These are phyloP conservation scores for Thraustochytrium sp. DNA, from an alignment of 352 stramenopile species.

Conservation along the genomic window DNA sequence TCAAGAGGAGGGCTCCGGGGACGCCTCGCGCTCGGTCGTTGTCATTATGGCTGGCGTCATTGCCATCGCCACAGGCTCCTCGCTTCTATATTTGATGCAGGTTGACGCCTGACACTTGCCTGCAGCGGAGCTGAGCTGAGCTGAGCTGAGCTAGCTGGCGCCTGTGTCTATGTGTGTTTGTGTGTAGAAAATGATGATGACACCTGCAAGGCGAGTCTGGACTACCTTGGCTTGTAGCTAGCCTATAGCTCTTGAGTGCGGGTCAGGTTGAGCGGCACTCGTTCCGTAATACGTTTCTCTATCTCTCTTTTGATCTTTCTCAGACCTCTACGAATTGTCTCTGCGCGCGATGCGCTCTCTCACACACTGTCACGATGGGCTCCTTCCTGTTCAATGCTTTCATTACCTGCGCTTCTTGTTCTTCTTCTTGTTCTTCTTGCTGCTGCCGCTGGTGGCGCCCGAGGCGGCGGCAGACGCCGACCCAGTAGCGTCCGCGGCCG, in stretches of 20 bases:
- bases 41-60: conserved; percentile 2
- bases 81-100: conserved; percentile 5
- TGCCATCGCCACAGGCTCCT: not conserved
- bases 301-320: too few relatives aligned
- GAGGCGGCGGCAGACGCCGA: not conserved
- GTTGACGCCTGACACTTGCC: not conserved
- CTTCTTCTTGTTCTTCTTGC: conserved; percentile 8
- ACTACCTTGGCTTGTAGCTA: too few relatives aligned
- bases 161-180: not conserved
- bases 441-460: not conserved
- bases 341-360: too few relatives aligned
- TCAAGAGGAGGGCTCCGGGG: not conserved
- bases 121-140: too few relatives aligned
- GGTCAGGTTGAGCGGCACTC: too few relatives aligned
- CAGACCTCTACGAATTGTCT: too few relatives aligned
- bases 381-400: not conserved
- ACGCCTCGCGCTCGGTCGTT: not conserved
- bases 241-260: too few relatives aligned
- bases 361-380: not conserved
- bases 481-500: too few relatives aligned
- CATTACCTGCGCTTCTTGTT: not conserved
- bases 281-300: too few relatives aligned
- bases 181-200: not conserved
- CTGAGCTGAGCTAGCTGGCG: not conserved
- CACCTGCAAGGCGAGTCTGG: too few relatives aligned